These are phyloP conservation scores for Microstegium vimineum DNA, from an alignment of 176 grass and related monocot genomes.

Conservation along the genomic window DNA sequence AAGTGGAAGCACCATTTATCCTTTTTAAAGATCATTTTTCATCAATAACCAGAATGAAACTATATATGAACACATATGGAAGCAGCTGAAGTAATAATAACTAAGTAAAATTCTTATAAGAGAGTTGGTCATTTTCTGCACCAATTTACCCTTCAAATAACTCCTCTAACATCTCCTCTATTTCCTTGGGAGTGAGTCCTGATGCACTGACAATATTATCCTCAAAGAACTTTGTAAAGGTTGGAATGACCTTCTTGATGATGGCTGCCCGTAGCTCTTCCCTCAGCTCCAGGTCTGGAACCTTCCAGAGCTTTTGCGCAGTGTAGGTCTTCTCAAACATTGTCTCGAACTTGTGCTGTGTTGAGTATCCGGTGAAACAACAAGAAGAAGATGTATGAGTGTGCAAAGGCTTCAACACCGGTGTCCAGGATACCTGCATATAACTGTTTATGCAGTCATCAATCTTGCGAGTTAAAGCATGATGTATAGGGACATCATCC, in stretches of 20 bases:
- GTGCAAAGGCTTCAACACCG: background rate
- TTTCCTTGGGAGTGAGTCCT: background rate
- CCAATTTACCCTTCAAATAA: background rate
- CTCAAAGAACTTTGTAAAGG: background rate
- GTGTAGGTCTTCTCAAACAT: background rate
- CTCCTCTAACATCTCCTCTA: background rate
- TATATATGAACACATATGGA: no score
- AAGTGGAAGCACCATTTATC: no score
- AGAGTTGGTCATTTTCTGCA: no score
- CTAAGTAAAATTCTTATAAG: no score
- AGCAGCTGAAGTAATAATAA: no score
- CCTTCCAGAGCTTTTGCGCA: background rate
- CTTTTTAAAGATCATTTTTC: no score
- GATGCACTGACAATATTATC: background rate
- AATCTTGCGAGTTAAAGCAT: background rate
- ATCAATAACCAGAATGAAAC: no score
- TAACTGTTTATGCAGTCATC: background rate
- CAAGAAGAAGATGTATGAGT: background rate
- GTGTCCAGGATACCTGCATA: background rate
- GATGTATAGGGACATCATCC: background rate
- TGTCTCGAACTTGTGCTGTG: background rate
- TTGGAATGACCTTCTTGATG: background rate
- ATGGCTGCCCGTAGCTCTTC: background rate
- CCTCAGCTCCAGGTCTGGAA: background rate
- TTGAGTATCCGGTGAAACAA: background rate